Percentiles rank a stretch among this genome's conserved stretches.
phyloP scores from a whole-genome alignment of 345 rosid genomes.

The Hypericum perforatum region DNA sequence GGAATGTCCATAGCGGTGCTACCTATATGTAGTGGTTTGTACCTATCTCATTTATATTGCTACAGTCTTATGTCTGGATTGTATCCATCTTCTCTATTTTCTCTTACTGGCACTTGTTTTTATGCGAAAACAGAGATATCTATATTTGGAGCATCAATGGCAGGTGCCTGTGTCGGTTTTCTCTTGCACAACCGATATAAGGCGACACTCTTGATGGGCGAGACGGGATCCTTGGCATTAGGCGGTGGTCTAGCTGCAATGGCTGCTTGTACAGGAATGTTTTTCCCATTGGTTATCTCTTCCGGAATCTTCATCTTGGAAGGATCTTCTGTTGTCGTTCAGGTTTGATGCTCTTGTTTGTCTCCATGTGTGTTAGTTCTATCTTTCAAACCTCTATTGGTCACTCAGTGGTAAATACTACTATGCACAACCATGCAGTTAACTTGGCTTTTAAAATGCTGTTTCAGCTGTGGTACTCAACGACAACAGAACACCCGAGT shows the following conservation, averaged over 20 bases:
- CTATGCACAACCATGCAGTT: no score
- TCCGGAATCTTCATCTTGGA: conserved; percentile 71
- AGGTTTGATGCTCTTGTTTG: conserved; percentile 28
- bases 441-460: no score
- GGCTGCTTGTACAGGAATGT: conserved; percentile 97
- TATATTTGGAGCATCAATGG: conserved; percentile 89
- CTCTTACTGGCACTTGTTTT: conserved; percentile 8
- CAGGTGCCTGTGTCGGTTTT: conserved; percentile 90
- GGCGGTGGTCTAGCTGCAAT: conserved; percentile 93
- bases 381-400: background rate
- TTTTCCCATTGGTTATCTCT: conserved; percentile 69
- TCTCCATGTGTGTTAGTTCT: background rate
- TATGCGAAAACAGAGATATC: conserved; percentile 50
- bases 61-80: background rate
- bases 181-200: conserved; percentile 74
- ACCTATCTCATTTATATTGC: conserved; percentile 2
- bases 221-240: conserved; percentile 73
- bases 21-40: conserved; percentile 84
- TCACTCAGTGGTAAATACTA: no score
- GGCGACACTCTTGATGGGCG: conserved; percentile 80
- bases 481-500: conserved; percentile 21
- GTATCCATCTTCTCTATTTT: background rate
- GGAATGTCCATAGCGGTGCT: conserved; percentile 89
- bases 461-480: conserved; percentile 34
- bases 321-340: conserved; percentile 49